Evolutionary conservation across 1,139 yeast genomes (phyloP).

Genomic region (Pichia sp.): DNA sequence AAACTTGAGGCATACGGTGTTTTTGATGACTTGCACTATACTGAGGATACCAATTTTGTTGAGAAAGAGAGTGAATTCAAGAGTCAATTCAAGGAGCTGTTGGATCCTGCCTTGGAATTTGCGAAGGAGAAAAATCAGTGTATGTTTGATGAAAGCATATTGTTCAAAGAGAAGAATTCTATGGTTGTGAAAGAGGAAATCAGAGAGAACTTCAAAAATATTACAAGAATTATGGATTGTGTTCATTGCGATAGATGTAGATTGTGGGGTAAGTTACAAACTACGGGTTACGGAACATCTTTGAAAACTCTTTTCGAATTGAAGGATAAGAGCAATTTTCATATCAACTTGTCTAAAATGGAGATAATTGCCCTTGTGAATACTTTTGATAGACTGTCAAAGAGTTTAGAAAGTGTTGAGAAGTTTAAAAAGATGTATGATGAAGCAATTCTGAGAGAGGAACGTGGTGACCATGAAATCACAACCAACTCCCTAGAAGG

Average conservation of each 20-base stretch:
- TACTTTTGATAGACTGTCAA: constrained; percentile 86
- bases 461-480: constrained; percentile 14
- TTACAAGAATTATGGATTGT: constrained; percentile 93
- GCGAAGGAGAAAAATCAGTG: constrained; percentile 15
- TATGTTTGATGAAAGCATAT: constrained; percentile 43
- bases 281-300: constrained; percentile 96
- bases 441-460: constrained; percentile 23
- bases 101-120: constrained; percentile 22
- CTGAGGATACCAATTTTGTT: constrained; percentile 22
- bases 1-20: constrained; percentile 37
- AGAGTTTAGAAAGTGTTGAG: constrained; percentile 69
- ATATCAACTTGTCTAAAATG: constrained; percentile 58
- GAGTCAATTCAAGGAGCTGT: constrained; percentile 18
- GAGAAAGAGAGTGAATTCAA: constrained; percentile 24
- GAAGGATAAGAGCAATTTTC: constrained; percentile 35
- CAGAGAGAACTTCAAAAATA: constrained; percentile 77
- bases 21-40: constrained; percentile 21
- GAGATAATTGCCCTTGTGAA: constrained; percentile 88
- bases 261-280: constrained; percentile 96
- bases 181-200: constrained; percentile 66
- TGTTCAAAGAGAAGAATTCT: constrained; percentile 44
- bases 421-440: constrained; percentile 58
- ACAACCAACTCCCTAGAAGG: neutral
- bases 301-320: constrained; percentile 82
- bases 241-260: constrained; percentile 98